phyloP scores from a whole-genome alignment of 768 basidiomycete genomes.

The Boletus sp. region DNA sequence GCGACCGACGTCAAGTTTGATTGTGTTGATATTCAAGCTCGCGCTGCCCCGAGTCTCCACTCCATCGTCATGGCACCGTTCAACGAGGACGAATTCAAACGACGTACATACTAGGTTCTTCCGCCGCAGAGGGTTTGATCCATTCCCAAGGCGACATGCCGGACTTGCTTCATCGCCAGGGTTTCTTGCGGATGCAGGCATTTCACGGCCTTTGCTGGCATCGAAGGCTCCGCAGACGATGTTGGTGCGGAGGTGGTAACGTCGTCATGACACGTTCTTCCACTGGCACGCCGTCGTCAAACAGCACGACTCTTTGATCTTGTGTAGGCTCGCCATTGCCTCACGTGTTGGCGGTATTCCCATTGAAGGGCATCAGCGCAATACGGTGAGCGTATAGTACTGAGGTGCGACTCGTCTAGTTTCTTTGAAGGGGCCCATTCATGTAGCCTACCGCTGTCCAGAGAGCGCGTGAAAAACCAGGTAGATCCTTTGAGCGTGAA shows the following conservation, averaged over 20 bases:
- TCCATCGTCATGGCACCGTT: not conserved
- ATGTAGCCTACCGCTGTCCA: slow-evolving; percentile 68
- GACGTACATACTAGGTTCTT: not conserved
- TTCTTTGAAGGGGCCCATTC: not conserved
- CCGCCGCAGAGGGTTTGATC: too few species aligned
- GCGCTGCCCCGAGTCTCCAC: too few species aligned
- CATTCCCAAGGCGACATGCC: too few species aligned
- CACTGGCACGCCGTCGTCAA: slow-evolving; percentile 85
- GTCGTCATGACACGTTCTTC: slow-evolving; percentile 72
- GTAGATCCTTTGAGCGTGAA: slow-evolving; percentile 4
- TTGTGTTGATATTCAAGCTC: not conserved
- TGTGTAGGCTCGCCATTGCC: not conserved
- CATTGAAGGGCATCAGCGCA: slow-evolving; percentile 72
- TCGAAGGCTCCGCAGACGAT: slow-evolving; percentile 92
- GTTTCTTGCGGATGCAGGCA: not conserved
- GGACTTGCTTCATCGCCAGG: not conserved
- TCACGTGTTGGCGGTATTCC: slow-evolving; percentile 61
- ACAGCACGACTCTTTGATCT: slow-evolving; percentile 46
- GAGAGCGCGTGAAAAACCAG: slow-evolving; percentile 64
- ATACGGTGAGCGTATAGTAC: slow-evolving; percentile 51
- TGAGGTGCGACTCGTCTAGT: not conserved
- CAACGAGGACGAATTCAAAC: not conserved
- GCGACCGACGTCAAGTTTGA: not conserved
- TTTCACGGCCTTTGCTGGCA: slow-evolving; percentile 61
- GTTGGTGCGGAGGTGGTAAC: slow-evolving; percentile 86